phyloP scores from a whole-genome alignment of 495 filamentous ascomycete species.

The Penicillium longicatenatum region DNA sequence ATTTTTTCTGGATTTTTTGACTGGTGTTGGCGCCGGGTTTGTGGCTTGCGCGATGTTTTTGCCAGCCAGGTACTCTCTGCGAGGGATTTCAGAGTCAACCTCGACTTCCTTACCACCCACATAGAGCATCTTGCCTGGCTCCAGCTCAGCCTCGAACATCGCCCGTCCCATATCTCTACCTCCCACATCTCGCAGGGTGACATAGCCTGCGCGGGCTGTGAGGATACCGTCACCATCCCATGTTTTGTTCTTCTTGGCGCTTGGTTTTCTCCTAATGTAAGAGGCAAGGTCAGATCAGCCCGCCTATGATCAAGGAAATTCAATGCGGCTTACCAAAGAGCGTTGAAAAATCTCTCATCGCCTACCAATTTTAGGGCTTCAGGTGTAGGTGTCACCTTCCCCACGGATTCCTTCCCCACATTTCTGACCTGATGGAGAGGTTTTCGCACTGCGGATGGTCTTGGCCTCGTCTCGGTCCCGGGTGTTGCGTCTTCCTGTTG shows the following conservation, averaged over 20 bases:
- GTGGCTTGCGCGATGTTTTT: constrained; percentile 46
- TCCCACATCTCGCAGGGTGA: constrained; percentile 62
- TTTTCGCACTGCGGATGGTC: constrained; percentile 20
- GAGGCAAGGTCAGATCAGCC: background rate
- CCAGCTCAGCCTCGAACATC: constrained; percentile 54
- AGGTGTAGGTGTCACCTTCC: constrained; percentile 3
- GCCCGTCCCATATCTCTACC: constrained; percentile 69
- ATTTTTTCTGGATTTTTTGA: constrained; percentile 21
- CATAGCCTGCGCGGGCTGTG: constrained; percentile 56
- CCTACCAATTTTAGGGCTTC: constrained; percentile 23
- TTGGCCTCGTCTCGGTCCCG: constrained; percentile 10
- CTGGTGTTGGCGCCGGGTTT: constrained; percentile 21
- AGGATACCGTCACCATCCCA: constrained; percentile 86
- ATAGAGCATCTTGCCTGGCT: constrained; percentile 63
- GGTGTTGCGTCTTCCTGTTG: constrained; percentile 19
- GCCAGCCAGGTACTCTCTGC: constrained; percentile 64
- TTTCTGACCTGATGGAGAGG: constrained; percentile 40
- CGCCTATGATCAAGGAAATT: background rate
- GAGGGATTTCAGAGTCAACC: constrained; percentile 65
- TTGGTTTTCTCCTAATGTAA: constrained; percentile 67
- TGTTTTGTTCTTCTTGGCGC: constrained; percentile 79
- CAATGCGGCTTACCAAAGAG: constrained; percentile 57
- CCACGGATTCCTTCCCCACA: constrained; percentile 15
- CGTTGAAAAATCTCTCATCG: constrained; percentile 61
- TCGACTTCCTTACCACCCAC: constrained; percentile 76